Conservation (phyloP, 495 filamentous ascomycete species). For the Margaritispora aquatica region DNA sequence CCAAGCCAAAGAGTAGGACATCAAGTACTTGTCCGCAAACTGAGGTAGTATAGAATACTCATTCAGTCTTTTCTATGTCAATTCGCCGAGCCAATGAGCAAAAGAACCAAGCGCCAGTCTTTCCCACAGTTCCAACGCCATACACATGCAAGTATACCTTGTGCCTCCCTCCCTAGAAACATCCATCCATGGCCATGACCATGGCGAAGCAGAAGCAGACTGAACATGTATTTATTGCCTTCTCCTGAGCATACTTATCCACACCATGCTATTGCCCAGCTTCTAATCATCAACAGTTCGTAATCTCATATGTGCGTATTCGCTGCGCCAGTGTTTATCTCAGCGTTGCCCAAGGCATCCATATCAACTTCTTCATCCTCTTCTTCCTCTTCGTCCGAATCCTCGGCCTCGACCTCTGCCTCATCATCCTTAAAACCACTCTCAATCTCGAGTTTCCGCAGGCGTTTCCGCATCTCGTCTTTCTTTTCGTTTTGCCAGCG, state of each 20-base stretch:
- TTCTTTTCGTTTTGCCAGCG: slow-evolving; percentile 83
- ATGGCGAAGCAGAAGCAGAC: slow-evolving; percentile 5
- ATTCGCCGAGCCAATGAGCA: background rate
- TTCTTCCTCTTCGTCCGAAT: slow-evolving; percentile 34
- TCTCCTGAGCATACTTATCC: background rate
- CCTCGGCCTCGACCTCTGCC: slow-evolving; percentile 36
- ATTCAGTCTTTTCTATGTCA: slow-evolving; percentile 16
- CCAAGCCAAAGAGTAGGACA: no score
- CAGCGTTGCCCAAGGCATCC: slow-evolving; percentile 19
- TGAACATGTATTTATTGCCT: background rate
- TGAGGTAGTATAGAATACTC: background rate
- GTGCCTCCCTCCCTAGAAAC: slow-evolving; percentile 9
- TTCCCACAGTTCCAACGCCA: slow-evolving; percentile 17
- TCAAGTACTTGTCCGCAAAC: background rate
- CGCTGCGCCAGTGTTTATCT: slow-evolving; percentile 14
- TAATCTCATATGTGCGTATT: slow-evolving; percentile 5
- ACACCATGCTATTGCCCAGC: background rate
- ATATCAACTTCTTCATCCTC: slow-evolving; percentile 25
- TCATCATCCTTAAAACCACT: slow-evolving; percentile 50
- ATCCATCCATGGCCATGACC: background rate
- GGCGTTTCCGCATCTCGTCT: slow-evolving; percentile 68
- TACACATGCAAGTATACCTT: slow-evolving; percentile 15
- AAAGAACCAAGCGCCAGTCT: slow-evolving; percentile 8
- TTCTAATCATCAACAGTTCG: background rate
- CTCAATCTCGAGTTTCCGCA: slow-evolving; percentile 52